Evolutionary conservation across 805 yeast species (phyloP), one percentile per base, ranked within the genome.

Genomic region (Hemisphaericaspora nanyangensis): DNA sequence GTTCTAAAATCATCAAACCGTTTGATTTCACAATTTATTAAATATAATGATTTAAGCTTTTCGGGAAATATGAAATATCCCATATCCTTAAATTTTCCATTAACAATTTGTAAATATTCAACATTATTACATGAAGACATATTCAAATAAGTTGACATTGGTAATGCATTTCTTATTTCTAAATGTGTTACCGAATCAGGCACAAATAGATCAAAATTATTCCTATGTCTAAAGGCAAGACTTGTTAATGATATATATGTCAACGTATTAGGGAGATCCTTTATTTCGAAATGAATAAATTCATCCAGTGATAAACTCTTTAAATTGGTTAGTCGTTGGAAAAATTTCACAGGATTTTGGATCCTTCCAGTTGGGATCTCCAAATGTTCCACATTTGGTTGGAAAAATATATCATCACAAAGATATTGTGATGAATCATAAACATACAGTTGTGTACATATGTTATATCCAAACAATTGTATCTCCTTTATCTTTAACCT

Each of bases 51-150:
- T 17, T 13, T 5, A n/a, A 33, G 24, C 6, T 26, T 17, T 10
- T 33, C 29, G 1, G 35, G 35, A 12, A 33, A 33, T 13, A n/a
- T 24, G 18, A 33, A 33, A 17, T 33, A 33, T 26, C 35, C 35
- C 35, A 33, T 33, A 33, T 33, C 35, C 12, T 24, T 33, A 19
- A 33, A 33, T 12, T 24, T 24, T 4, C 35, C 35, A 10, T 18
- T 18, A 15, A 16, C 10, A 17, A 33, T 20, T 17, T 33, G 28
- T 7, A 33, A 16, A 16, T 33, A 13, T 7, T 13, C 16, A 8
- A 33, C 13, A 11, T 12, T 12, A 4, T 16, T n/a, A 17, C 35
- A 15, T 7, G 29, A 10, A 15, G 17, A 15, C 17, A 33, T 33
- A 22, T 33, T 33, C 29, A 33, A 24, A 19, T 33, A 33, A 10